Evolutionary conservation across 2,329 filamentous ascomycete genomes (phyloP).

Genomic region (Ceratocystis diversiconidia): DNA sequence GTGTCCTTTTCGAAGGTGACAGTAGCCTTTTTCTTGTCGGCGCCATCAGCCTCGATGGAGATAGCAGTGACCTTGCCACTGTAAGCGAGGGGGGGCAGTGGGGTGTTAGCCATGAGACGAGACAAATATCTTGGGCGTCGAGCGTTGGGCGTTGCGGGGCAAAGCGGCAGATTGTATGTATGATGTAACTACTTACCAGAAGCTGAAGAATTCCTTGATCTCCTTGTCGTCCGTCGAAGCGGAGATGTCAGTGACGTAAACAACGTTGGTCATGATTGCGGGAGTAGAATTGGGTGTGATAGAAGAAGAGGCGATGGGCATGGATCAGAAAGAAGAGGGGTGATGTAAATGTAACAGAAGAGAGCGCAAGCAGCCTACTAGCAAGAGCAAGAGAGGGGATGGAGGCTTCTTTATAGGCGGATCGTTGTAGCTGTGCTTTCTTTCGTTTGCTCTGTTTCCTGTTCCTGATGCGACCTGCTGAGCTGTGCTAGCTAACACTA

Average conservation of each 20-base stretch:
- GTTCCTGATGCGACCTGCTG: background rate
- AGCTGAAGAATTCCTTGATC: constrained; percentile 93
- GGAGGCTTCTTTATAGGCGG: background rate
- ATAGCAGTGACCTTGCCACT: constrained; percentile 86
- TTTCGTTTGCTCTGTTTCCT: too few species aligned
- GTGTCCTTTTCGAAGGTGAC: constrained; percentile 96
- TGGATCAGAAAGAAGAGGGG: background rate
- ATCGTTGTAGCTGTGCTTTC: background rate
- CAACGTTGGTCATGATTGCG: constrained; percentile 47
- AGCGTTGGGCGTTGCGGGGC: background rate
- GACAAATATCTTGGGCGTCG: background rate
- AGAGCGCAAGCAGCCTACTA: background rate
- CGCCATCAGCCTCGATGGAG: constrained; percentile 54
- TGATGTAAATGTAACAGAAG: background rate
- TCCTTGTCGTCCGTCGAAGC: constrained; percentile 72
- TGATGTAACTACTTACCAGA: constrained; percentile 47
- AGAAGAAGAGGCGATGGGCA: background rate
- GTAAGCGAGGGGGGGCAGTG: constrained; percentile 10
- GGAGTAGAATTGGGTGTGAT: constrained; percentile 14
- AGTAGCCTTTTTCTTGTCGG: constrained; percentile 59
- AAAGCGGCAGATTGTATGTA: background rate
- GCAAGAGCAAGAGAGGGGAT: background rate
- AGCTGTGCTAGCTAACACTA: background rate
- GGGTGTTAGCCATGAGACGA: background rate
- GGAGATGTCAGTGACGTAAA: constrained; percentile 84